Conservation (phyloP, 1,284 basidiomycete genomes). For the Leccinum olivaceoglutinosum region DNA sequence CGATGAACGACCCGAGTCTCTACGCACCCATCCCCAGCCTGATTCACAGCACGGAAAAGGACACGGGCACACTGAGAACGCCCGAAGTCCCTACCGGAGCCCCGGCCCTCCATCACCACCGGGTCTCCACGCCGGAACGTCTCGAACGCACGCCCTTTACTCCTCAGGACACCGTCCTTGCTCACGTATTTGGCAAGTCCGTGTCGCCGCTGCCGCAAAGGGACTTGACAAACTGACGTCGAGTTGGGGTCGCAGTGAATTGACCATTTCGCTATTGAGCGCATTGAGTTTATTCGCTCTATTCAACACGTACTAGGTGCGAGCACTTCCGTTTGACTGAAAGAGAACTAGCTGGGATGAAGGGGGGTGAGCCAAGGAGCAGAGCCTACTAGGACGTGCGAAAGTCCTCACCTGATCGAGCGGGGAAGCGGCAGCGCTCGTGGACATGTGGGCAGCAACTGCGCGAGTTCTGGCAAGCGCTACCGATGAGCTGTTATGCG, state of each 20-base stretch:
- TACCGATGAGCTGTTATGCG: conserved; percentile 27
- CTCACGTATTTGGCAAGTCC: not conserved
- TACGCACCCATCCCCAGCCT: conserved; percentile 20
- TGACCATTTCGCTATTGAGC: conserved; percentile 81
- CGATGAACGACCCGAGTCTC: conserved; percentile 21
- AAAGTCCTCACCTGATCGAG: conserved; percentile 27
- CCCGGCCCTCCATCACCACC: not conserved
- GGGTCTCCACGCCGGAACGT: not conserved
- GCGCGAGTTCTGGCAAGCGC: conserved; percentile 46
- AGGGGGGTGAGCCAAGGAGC: conserved; percentile 1
- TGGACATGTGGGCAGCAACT: conserved; percentile 57
- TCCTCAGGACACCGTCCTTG: conserved; percentile 16
- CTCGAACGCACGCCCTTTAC: conserved; percentile 21
- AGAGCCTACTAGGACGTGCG: not conserved
- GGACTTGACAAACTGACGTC: conserved; percentile 45
- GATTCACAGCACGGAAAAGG: conserved; percentile 15
- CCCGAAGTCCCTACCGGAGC: not conserved
- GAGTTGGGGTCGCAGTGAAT: conserved; percentile 65
- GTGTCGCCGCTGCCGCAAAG: not conserved
- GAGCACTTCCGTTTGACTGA: conserved; percentile 57
- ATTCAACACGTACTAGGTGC: conserved; percentile 79
- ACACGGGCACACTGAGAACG: conserved; percentile 9
- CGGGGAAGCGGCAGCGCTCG: conserved; percentile 11
- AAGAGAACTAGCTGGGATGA: conserved; percentile 59
- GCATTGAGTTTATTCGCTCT: conserved; percentile 84